Evolutionary conservation across 306 rosid genomes (phyloP), one percentile per base, ranked within the genome.

Genomic region (Hippophae gyantsensis): DNA sequence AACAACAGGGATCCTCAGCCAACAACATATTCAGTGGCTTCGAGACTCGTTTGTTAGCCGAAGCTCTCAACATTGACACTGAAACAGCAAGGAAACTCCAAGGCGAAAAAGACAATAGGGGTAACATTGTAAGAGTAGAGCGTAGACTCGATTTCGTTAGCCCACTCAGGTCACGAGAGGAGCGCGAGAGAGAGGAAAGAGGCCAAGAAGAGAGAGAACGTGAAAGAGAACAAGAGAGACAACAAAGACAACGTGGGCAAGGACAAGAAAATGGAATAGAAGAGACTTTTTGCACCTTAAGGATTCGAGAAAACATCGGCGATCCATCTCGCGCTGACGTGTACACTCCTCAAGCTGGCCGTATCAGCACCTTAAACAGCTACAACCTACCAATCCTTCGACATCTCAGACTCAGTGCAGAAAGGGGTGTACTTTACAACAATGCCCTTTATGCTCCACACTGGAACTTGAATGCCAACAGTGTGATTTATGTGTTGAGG

Each of bases 401-500:
- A 12, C 7, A 5, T 14, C 58, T 72, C 51, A 41, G 51, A 12
- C 76, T 72, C 63, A 72, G 76, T 27, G 72, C 76, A 51, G 59
- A 65, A 58, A 65, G 63, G 49, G 76, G 76, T 10, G 26, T 60
- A 54, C 56, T 48, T 2, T 9, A 18, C 57, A 5, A 48, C 54
- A 78, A 84, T 44, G 93, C 72, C 0, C 57, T 87, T 6, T 76
- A 71, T 44, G 48, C 63, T 3, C 88, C 96, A 8, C 84, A 85
- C 42, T 88, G 84, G 86, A 85, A 71, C 71, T 13, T 47, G 7
- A 71, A 83, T 11, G 81, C 90, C 1, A 78, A 89, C 72, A 62
- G 76, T 12, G 43, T 82, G 0, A 6, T 82, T 13, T 80, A 76
- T 57, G 89, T 51, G 5, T 50, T 60, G 0, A 74, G 72, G 56